A percentile compares a stretch with the other conserved stretches of the same genome.
phyloP scores from a whole-genome alignment of 2,329 filamentous ascomycete genomes.

The Colletotrichum chlorophyti region DNA sequence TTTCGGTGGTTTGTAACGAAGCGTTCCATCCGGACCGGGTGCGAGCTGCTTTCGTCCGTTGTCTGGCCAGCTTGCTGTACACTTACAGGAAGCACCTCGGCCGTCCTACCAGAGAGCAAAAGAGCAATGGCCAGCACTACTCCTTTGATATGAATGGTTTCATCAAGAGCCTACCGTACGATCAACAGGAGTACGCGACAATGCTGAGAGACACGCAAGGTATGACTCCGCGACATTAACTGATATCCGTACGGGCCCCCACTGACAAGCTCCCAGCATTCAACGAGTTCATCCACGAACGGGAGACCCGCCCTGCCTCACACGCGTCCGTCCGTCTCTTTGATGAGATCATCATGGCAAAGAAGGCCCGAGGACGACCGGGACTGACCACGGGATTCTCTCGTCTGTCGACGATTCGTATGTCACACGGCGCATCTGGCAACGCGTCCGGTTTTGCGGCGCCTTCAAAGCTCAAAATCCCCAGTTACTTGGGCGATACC shows the following conservation, averaged over 20 bases:
- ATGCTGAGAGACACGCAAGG: conserved; percentile 74
- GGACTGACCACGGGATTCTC: conserved; percentile 71
- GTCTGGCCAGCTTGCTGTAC: conserved; percentile 69
- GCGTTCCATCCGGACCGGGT: conserved; percentile 69
- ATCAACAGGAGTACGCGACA: conserved; percentile 68
- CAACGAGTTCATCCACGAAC: conserved; percentile 85
- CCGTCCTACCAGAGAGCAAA: conserved; percentile 67
- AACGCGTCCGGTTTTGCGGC: conserved; percentile 45
- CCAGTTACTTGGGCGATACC: conserved; percentile 73
- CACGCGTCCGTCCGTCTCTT: conserved; percentile 77
- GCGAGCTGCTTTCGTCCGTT: conserved; percentile 69
- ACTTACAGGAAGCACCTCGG: conserved; percentile 70
- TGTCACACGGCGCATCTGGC: conserved; percentile 58
- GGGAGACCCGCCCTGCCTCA: conserved; percentile 69
- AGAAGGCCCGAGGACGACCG: conserved; percentile 71
- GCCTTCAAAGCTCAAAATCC: conserved; percentile 47
- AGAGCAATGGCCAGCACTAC: conserved; percentile 64
- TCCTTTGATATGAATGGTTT: conserved; percentile 72
- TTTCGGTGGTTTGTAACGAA: conserved; percentile 68
- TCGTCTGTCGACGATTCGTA: conserved; percentile 65
- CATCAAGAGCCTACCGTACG: conserved; percentile 68
- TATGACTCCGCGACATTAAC: conserved; percentile 45
- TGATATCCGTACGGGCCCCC: background rate
- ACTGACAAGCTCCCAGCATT: conserved; percentile 51
- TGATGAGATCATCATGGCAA: conserved; percentile 84